A percentile compares a stretch with the other conserved stretches of the same genome.
Evolutionary conservation across 768 basidiomycete genomes (phyloP).

Genomic region (Psilocybe cyanescens): DNA sequence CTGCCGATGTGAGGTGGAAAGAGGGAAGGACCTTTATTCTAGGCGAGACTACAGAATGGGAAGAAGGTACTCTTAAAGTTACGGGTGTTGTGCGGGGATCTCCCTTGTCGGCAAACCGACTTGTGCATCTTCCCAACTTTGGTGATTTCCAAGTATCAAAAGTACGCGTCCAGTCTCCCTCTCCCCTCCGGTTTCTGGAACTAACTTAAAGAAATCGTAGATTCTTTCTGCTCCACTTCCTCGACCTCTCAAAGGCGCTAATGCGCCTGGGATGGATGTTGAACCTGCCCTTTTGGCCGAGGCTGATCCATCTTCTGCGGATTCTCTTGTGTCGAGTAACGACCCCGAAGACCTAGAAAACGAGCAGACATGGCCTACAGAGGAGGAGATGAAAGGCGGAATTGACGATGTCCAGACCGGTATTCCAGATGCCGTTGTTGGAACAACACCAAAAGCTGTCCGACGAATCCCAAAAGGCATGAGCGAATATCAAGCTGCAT

Average conservation of each 20-base stretch:
- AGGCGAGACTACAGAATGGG: slow-evolving; percentile 63
- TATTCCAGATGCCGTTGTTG: slow-evolving; percentile 66
- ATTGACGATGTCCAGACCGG: slow-evolving; percentile 30
- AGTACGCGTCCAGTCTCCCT: slow-evolving; percentile 43
- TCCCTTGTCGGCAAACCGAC: slow-evolving; percentile 75
- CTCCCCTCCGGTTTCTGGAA: not conserved
- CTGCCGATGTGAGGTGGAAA: slow-evolving; percentile 80
- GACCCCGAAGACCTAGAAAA: slow-evolving; percentile 89
- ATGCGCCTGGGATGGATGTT: slow-evolving; percentile 60
- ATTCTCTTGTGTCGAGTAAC: slow-evolving; percentile 87
- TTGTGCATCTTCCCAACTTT: slow-evolving; percentile 85
- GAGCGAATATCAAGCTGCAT: slow-evolving; percentile 96
- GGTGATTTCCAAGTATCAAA: slow-evolving; percentile 89
- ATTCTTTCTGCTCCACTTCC: slow-evolving; percentile 67
- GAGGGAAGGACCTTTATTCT: slow-evolving; percentile 80
- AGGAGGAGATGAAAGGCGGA: slow-evolving; percentile 82
- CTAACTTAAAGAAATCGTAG: slow-evolving; percentile 39
- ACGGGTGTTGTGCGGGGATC: slow-evolving; percentile 87
- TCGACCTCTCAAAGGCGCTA: slow-evolving; percentile 37
- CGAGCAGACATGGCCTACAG: slow-evolving; percentile 99
- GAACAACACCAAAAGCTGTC: slow-evolving; percentile 81
- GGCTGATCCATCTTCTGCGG: slow-evolving; percentile 65
- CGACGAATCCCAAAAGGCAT: slow-evolving; percentile 91
- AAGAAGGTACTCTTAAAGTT: slow-evolving; percentile 67
- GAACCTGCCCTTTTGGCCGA: slow-evolving; percentile 70